phyloP scores from a whole-genome alignment of 108 stramenopile genomes.

The Pseudonitzschia multistriata region DNA sequence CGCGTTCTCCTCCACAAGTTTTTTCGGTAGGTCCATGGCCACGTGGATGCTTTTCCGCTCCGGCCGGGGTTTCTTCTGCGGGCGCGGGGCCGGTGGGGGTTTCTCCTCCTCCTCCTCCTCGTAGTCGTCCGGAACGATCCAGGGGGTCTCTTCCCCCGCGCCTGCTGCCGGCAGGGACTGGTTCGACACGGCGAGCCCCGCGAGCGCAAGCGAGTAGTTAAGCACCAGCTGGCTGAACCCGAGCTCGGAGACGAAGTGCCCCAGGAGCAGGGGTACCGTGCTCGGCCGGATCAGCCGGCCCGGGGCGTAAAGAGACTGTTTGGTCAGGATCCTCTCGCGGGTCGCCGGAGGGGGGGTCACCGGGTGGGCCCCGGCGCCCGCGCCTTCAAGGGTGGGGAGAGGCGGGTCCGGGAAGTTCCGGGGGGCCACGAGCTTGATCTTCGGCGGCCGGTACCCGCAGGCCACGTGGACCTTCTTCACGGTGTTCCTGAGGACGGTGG shows the following conservation, averaged over 20 bases:
- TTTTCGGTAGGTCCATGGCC: too few species aligned
- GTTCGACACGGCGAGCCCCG: slow-evolving; percentile 29
- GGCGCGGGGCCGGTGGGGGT: background rate
- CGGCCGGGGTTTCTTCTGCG: too few species aligned
- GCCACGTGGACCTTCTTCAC: slow-evolving; percentile 16
- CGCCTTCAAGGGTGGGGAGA: background rate
- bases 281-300: slow-evolving; percentile 33
- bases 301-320: background rate
- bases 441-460: slow-evolving; percentile 26
- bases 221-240: slow-evolving; percentile 55
- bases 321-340: background rate
- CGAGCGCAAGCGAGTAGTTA: slow-evolving; percentile 49
- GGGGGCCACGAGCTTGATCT: background rate
- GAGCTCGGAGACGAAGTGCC: slow-evolving; percentile 48
- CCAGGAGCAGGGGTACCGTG: slow-evolving; percentile 40
- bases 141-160: background rate
- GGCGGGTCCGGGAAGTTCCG: background rate
- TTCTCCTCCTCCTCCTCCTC: too few species aligned
- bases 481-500: background rate
- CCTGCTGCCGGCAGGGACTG: background rate
- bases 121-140: too few species aligned
- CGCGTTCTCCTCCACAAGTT: too few species aligned
- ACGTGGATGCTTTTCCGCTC: too few species aligned
- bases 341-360: background rate
- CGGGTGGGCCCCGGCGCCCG: background rate